Evolutionary conservation across 1,139 yeast species (phyloP), one percentile per base, ranked within the genome.

Genomic region (Sugiyamaella sp.): DNA sequence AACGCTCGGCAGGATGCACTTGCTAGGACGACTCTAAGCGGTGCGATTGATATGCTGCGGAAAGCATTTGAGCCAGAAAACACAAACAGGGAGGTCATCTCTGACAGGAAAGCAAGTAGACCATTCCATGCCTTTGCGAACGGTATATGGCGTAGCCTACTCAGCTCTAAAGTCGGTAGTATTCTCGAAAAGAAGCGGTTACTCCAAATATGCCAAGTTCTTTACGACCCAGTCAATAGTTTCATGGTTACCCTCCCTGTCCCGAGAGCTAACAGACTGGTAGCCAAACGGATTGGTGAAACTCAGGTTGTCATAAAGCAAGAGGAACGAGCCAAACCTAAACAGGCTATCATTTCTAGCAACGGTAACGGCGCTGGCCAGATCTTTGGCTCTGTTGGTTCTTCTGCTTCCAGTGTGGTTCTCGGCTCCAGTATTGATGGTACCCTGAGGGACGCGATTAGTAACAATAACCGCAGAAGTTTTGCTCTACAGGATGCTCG

Each of bases 221-320:
- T 93, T 39, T 88, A 81, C 64, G 80, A 80, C 41, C 81, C 89
- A n/a, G 71, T 74, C 33, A 85, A 86, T 60, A 75, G 82, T 2
- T 79, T 84, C 46, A 66, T 80, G 19, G 88, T 89, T 1, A 78
- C 74, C 9, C 71, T 90, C 17, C 80, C 84, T 1, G 73, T 84
- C 16, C 97, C 97, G 2, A 77, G 80, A 51, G 85, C 84, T 57
- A 84, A 81, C 68, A 82, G 81, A 62, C 73, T 91, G 37, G 81
- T 80, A 2, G 86, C 87, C 1, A 80, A 77, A 60, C 67, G 78
- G 14, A 27, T 37, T 24, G 43, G 44, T 17, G 41, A 29, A n/a
- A 41, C 24, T 17, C 21, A 22, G 25, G 32, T 48, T 21, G 44
- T 46, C 5, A 46, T 46, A 6, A 46, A 39, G 25, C 46, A 20